Evolutionary conservation across 306 rosid species (phyloP).

Genomic region (Sechiopsis laciniata): DNA sequence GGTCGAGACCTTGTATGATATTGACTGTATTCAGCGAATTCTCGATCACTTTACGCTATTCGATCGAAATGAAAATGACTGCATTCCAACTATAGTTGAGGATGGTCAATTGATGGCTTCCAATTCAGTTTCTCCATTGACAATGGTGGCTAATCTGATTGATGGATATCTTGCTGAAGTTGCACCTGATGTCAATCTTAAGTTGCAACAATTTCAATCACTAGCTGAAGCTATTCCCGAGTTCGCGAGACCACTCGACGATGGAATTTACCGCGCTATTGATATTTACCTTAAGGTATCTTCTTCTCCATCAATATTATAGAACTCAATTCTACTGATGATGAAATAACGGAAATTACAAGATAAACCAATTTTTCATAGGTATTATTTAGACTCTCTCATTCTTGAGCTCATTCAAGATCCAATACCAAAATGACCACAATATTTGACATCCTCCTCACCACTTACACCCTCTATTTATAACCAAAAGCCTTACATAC

Average conservation of each 20-base stretch:
- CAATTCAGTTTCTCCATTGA: conserved; percentile 41
- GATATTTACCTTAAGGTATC: conserved; percentile 85
- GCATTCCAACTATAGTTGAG: conserved; percentile 39
- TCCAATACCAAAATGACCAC: too few species aligned
- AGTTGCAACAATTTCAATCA: conserved; percentile 57
- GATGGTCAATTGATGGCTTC: conserved; percentile 48
- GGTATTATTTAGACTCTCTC: too few species aligned
- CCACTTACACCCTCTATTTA: too few species aligned
- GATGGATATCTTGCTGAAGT: conserved; percentile 85
- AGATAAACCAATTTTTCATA: too few species aligned
- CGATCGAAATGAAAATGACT: conserved; percentile 41
- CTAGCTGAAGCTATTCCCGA: conserved; percentile 76
- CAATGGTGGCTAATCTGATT: conserved; percentile 66
- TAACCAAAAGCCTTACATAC: too few species aligned
- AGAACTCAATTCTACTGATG: too few species aligned
- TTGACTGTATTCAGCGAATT: conserved; percentile 79
- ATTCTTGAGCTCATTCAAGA: too few species aligned
- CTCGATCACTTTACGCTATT: conserved; percentile 68
- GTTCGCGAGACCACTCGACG: conserved; percentile 62
- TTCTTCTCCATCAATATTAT: neutral
- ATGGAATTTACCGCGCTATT: conserved; percentile 76
- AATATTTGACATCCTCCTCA: too few species aligned
- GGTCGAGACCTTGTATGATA: conserved; percentile 73
- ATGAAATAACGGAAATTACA: too few species aligned
- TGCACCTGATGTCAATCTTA: conserved; percentile 77